These are phyloP conservation scores for Eucalyptus grandis DNA, from an alignment of 345 rosid species.

Conservation along the genomic window DNA sequence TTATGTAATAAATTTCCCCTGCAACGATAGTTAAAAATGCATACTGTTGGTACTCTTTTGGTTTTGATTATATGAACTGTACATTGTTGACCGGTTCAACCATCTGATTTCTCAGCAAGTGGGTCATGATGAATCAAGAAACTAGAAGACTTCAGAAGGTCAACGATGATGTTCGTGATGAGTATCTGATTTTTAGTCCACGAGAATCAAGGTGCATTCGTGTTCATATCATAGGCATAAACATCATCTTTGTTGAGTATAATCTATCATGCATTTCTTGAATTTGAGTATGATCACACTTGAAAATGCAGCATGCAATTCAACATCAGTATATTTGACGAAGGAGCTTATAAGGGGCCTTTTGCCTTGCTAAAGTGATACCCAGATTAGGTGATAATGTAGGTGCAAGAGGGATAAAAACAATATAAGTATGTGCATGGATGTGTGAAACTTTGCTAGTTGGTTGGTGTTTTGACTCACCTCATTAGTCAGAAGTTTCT, in stretches of 20 bases:
- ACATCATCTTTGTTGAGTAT: neutral
- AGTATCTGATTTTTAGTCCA: slow-evolving; percentile 67
- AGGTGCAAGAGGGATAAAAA: neutral
- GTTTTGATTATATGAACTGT: neutral
- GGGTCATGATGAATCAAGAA: slow-evolving; percentile 98
- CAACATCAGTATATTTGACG: neutral
- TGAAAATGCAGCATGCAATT: neutral
- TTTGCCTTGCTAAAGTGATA: neutral
- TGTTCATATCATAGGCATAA: neutral
- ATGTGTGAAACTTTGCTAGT: neutral
- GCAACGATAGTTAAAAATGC: neutral
- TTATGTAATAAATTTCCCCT: neutral
- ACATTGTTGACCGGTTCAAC: neutral
- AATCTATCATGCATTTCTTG: neutral
- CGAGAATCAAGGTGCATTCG: slow-evolving; percentile 43
- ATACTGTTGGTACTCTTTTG: neutral
- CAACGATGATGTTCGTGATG: slow-evolving; percentile 68
- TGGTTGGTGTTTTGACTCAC: neutral
- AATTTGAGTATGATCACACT: neutral
- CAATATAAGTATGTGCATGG: neutral
- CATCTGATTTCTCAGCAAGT: slow-evolving; percentile 46
- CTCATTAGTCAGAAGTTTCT: neutral
- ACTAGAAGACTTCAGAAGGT: slow-evolving; percentile 89
- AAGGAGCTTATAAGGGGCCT: neutral
- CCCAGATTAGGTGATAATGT: neutral